Base-by-base conservation (phyloP, 2,329 filamentous ascomycete genomes). In the Podosphaera aphanis region DNA sequence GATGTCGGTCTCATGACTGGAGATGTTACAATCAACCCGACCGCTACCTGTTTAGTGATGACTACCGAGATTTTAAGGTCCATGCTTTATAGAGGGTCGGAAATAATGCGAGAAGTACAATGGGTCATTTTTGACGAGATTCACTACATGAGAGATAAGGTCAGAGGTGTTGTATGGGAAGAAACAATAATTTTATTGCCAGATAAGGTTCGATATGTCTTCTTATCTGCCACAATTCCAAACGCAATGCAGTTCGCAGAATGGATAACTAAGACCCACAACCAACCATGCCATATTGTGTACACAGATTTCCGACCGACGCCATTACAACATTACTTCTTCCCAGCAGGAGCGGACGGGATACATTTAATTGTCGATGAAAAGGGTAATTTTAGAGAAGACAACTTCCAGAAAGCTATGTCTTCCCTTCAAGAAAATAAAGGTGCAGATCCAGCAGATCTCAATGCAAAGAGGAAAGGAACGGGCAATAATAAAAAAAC, bases 61-160 rank as follows among this genome's bases (percentile, higher is more conserved):
- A 98, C 90, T 0, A 98, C 90, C 0, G 90, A 98, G 66, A 98
- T 98, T 84, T 64, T 98, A 59, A 80, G 90, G 43, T 95, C 88
- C 16, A 98, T 98, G 90, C 62, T 98, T 64, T 98, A 98, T 63
- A 75, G 90, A 54, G 90, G 90, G 49, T 95, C 90, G 0, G 90
- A 98, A 65, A 95, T 98, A 52, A 98, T 98, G 88, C 84, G 90
- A 53, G 90, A 98, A 66, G 92, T 98, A 1, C 86, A 82, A 13
- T 98, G 90, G 90, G 92, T 98, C 1, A 69, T 98, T 2, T 98
- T 98, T 56, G 90, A 98, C 63, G 90, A 98, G 63, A 93, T 98
- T 50, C 90, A 98, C 63, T 98, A 98, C 64, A 79, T 98, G 76
- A 77, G 90, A 57, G 90, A 98, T 63, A 92, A 92, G 63, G 73